Evolutionary conservation across 257 asterid genomes (phyloP).

Genomic region (Fraxinus cuspidata): DNA sequence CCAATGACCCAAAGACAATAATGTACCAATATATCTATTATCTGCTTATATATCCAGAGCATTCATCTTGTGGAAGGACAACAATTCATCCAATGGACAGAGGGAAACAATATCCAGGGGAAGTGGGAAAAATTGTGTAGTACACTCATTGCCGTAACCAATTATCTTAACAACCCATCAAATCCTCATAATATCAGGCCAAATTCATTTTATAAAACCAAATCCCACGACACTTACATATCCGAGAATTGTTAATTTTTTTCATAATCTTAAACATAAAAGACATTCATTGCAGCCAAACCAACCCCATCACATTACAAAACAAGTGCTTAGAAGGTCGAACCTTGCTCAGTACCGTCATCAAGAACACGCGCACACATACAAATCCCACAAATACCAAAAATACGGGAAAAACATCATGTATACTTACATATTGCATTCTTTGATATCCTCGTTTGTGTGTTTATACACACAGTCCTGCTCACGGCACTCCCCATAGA

Average conservation of each 20-base stretch:
- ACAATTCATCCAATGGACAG: neutral
- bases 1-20: slow-evolving; percentile 1
- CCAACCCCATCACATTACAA: neutral
- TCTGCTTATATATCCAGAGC: slow-evolving; percentile 4
- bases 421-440: slow-evolving; percentile 76
- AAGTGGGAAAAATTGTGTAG: neutral
- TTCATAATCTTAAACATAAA: neutral
- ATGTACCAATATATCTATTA: neutral
- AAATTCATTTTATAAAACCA: neutral
- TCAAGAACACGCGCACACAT: neutral
- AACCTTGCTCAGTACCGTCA: neutral
- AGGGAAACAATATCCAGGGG: neutral
- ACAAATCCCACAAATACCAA: neutral
- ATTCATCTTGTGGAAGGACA: neutral
- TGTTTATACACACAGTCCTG: slow-evolving; percentile 95
- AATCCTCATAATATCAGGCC: neutral
- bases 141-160: neutral
- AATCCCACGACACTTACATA: neutral
- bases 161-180: neutral
- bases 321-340: neutral
- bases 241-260: neutral
- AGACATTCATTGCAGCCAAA: neutral
- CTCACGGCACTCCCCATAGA: slow-evolving; percentile 88
- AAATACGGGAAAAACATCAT: neutral
- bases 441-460: slow-evolving; percentile 91